A percentile compares a stretch with the other conserved stretches of the same genome.
These are phyloP conservation scores for Thelephora aurantiotincta DNA, from an alignment of 768 basidiomycete genomes.

Conservation along the genomic window DNA sequence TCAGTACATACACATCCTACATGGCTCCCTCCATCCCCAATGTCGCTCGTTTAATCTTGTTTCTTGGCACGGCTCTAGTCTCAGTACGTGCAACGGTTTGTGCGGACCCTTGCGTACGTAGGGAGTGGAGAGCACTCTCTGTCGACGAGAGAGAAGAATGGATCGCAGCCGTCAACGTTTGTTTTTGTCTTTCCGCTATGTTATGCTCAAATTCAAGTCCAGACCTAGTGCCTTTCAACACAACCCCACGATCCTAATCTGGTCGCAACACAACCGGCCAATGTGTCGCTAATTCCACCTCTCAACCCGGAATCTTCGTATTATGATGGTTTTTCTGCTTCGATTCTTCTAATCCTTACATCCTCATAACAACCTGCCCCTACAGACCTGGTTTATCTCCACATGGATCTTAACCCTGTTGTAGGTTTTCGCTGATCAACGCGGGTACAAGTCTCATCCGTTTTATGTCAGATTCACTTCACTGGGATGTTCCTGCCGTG, in stretches of 20 bases:
- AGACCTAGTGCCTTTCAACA: constrained; percentile 7
- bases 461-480: constrained; percentile 10
- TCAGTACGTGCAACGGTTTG: constrained; percentile 2
- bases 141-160: constrained; percentile 9
- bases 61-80: no score
- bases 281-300: constrained; percentile 5
- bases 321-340: constrained; percentile 6
- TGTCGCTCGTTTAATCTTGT: no score
- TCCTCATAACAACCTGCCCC: no score
- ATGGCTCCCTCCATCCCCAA: no score
- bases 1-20: no score
- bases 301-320: constrained; percentile 8
- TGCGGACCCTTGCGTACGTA: constrained; percentile 9
- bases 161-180: constrained; percentile 13
- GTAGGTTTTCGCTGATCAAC: background rate
- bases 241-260: constrained; percentile 8
- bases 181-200: background rate
- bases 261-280: constrained; percentile 2
- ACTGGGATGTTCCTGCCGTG: constrained; percentile 15
- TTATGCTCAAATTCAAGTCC: background rate
- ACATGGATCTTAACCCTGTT: constrained; percentile 15
- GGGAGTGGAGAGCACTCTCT: constrained; percentile 12
- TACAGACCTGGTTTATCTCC: constrained; percentile 12
- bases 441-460: no score
- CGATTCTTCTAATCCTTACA: background rate